A percentile compares a stretch with the other conserved stretches of the same genome.
Conservation (phyloP, 2,329 filamentous ascomycete species). For the Hypoxylon sp. region DNA sequence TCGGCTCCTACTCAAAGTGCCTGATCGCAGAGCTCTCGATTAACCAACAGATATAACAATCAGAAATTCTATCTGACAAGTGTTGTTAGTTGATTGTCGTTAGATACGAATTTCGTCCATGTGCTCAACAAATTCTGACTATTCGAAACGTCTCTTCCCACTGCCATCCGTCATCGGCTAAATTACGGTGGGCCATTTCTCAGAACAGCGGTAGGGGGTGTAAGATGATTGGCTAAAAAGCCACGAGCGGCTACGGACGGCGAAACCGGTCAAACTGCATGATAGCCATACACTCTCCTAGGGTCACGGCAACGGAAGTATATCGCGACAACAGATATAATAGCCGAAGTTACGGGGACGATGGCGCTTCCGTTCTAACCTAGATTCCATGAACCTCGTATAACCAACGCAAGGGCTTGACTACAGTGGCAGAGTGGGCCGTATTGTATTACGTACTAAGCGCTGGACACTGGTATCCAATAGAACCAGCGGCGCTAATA, state of each 20-base stretch:
- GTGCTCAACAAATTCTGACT: background rate
- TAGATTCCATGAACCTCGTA: constrained; percentile 5
- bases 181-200: too few species aligned
- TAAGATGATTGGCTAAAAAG: constrained; percentile 48
- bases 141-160: constrained; percentile 10
- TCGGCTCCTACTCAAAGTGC: background rate
- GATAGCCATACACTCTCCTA: constrained; percentile 20
- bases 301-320: constrained; percentile 1
- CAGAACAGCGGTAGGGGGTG: constrained; percentile 25
- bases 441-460: constrained; percentile 28
- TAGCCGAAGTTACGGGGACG: constrained; percentile 6
- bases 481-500: constrained; percentile 34
- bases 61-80: background rate
- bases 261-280: constrained; percentile 7
- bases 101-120: background rate
- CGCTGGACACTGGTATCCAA: constrained; percentile 33
- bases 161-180: constrained; percentile 12
- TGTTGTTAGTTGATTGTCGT: background rate
- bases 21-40: background rate
- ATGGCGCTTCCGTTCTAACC: constrained; percentile 5
- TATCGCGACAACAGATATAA: constrained; percentile 13
- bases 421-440: constrained; percentile 9
- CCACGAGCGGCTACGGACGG: constrained; percentile 39
- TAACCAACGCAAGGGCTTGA: constrained; percentile 17
- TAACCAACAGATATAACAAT: background rate